Base-by-base conservation (phyloP, 345 rosid species). In the Salix exigua region DNA sequence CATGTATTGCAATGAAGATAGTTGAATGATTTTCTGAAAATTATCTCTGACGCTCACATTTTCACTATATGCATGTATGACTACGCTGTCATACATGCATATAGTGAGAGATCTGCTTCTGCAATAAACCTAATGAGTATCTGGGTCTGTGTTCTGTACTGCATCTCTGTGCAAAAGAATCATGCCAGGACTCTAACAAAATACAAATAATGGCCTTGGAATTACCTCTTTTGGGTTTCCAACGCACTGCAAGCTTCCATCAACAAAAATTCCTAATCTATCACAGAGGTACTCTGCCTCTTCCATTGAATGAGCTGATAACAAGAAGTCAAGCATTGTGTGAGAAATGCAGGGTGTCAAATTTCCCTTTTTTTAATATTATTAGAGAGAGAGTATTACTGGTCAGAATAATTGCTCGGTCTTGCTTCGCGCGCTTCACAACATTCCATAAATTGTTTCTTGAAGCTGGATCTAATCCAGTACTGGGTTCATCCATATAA, bases 401-500 rank as follows among this genome's bases (percentile, higher is more conserved):
- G 19, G 99, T 96, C 53, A 96, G 96, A 80, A 96, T 89, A 75
- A 96, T 93, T 37, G 94, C 98, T n/a, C 90, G 82, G 79, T 83
- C 85, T 80, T 79, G 84, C 78, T 96, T 96, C 16, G 97, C 99
- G 55, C 80, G 89, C 86, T 91, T 96, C 72, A 93, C 89, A 65
- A 90, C 98, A 40, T 87, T 87, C 99, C 99, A 96, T 71, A 96
- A 80, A 83, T 84, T 90, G 81, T 86, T 88, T 80, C 99, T 90
- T 67, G 99, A 96, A 68, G 97, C 97, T 72, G 98, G 99, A 85
- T 96, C 99, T 78, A 96, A 79, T 70, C 99, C 99, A 18, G 99
- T 93, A 83, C 99, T 93, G 28, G 99, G 98, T 80, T 96, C 99
- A 77, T 96, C 99, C 99, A 96, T 90, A 80, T 91, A 96, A 64